Conservation (phyloP, 345 rosid genomes). For the Moricandia moricandioides region DNA sequence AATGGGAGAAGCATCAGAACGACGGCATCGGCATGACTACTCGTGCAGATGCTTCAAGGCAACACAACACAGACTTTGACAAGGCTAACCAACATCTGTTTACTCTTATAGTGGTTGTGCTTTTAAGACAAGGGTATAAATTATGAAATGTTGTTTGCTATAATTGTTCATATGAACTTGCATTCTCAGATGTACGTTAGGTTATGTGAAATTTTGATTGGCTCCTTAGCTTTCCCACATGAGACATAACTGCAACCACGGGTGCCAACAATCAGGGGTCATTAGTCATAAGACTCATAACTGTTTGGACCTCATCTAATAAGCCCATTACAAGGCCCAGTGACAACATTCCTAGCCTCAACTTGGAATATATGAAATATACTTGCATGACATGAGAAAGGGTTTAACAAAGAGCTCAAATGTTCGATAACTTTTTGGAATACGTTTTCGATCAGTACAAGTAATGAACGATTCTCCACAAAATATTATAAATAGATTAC, state of each 20-base stretch:
- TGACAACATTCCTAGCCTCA: constrained; percentile 3
- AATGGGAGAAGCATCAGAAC: too few species aligned
- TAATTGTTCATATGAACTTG: constrained; percentile 27
- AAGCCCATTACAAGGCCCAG: neutral
- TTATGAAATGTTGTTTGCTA: too few species aligned
- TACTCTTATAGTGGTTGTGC: too few species aligned
- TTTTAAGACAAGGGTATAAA: too few species aligned
- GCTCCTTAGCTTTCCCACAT: neutral
- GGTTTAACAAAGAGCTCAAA: constrained; percentile 18
- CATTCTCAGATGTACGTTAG: constrained; percentile 14
- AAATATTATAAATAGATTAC: neutral
- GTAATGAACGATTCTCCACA: constrained; percentile 23
- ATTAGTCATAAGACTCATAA: neutral
- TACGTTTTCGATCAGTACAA: constrained; percentile 15
- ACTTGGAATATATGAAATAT: constrained; percentile 34
- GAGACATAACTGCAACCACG: neutral
- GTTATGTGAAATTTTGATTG: constrained; percentile 12
- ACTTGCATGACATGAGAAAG: constrained; percentile 27
- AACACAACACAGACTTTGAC: too few species aligned
- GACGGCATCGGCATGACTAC: too few species aligned
- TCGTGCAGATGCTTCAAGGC: too few species aligned
- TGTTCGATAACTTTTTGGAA: constrained; percentile 20
- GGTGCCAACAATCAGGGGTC: neutral
- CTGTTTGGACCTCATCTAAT: neutral
- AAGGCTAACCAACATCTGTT: too few species aligned